These are phyloP conservation scores for Aspergillus neoniger DNA, from an alignment of 2,329 filamentous ascomycete genomes.

Conservation along the genomic window DNA sequence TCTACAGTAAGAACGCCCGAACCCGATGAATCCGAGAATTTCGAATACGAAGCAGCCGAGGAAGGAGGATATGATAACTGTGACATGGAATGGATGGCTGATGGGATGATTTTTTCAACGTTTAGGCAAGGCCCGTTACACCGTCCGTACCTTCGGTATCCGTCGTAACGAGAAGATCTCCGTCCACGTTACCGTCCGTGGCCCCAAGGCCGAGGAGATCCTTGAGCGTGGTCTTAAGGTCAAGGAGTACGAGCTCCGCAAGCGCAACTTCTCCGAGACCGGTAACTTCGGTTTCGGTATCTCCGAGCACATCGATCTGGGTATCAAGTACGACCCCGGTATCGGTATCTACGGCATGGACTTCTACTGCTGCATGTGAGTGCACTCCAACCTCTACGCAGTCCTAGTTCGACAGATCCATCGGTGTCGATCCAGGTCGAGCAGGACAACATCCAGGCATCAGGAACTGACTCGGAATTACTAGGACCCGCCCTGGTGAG, in stretches of 20 bases:
- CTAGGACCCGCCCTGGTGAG: constrained; percentile 91
- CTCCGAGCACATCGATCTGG: constrained; percentile 99
- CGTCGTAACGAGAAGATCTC: constrained; percentile 99
- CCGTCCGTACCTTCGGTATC: constrained; percentile 99
- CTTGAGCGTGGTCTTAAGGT: constrained; percentile 99
- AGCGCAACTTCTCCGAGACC: constrained; percentile 99
- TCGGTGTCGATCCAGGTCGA: background rate
- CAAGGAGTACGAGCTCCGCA: constrained; percentile 99
- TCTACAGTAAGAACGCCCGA: constrained; percentile 77
- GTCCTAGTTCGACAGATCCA: background rate
- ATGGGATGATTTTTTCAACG: constrained; percentile 21
- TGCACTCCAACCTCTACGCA: constrained; percentile 24
- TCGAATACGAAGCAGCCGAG: constrained; percentile 4
- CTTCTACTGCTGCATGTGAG: constrained; percentile 99
- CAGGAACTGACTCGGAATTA: constrained; percentile 30
- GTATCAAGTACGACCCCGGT: constrained; percentile 99
- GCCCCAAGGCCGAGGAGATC: constrained; percentile 99
- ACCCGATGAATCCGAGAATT: constrained; percentile 1
- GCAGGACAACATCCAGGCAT: background rate
- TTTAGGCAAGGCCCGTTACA: constrained; percentile 98
- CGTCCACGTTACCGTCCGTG: constrained; percentile 98
- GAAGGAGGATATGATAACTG: background rate
- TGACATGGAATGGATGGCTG: constrained; percentile 15
- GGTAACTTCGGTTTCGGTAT: constrained; percentile 99
- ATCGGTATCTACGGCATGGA: constrained; percentile 99